Evolutionary conservation across 2,329 filamentous ascomycete species (phyloP), one percentile per base, ranked within the genome.

Genomic region (Cladosporium velox): DNA sequence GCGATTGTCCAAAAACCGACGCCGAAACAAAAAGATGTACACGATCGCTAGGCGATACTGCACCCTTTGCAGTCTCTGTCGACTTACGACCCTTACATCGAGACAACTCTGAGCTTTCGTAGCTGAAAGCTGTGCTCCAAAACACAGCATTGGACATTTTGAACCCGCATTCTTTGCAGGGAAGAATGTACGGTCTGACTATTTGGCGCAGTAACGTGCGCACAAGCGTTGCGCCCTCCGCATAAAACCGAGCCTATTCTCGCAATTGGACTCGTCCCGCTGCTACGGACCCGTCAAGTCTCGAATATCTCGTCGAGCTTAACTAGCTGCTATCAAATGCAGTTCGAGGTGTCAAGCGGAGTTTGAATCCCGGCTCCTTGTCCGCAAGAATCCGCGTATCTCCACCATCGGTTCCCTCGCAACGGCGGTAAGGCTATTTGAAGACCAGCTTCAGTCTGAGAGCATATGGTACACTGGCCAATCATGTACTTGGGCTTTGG

Each of bases 341-440:
- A 24, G 24, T 24, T 24, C 24, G 24, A 24, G 24, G 24, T 24
- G 24, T 24, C 24, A 21, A 55, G 28, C 52, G 52, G 30, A 34
- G 3, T n/a, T 55, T 30, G 32, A 34, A 32, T 2, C 3, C 52
- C 18, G 28, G 10, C 18, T n/a, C 28, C 30, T 30, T 55, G 28
- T 55, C 52, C 52, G 52, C 52, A 32, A 32, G 28, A 55, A 7
- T 34, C 52, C 52, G 52, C 52, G 21, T 34, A 55, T 55, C 52
- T 55, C 52, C 52, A 55, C 32, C 7, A n/a, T n/a, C n/a, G 15
- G 7, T 55, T 55, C 15, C 2, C 28, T 54, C 35, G 11, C 30
- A 6, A 15, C 1, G 12, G 51, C 28, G 18, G 12, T 28, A 54
- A 55, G 4, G 52, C 28, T 4, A 8, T 21, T 12, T 21, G n/a